A percentile compares a stretch with the other conserved stretches of the same genome.
phyloP scores from a whole-genome alignment of 306 rosid species.

The Vigna nakashimae region DNA sequence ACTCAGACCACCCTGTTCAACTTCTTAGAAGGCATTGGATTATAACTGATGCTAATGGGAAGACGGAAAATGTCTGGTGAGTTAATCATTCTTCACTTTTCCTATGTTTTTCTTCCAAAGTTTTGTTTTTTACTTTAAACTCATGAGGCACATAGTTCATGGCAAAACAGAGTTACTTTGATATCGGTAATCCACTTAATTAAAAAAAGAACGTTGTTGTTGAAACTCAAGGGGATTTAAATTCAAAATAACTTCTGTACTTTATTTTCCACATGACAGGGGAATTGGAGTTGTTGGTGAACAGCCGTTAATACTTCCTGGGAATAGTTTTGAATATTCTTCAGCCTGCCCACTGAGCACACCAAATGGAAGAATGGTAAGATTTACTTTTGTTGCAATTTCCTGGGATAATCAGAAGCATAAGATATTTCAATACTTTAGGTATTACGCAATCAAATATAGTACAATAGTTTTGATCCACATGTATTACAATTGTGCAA shows the following conservation, averaged over 20 bases:
- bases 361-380: constrained; percentile 94
- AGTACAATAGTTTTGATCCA: too few relatives aligned
- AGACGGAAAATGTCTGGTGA: constrained; percentile 84
- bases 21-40: constrained; percentile 98
- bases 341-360: constrained; percentile 96
- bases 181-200: neutral
- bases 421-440: constrained; percentile 8
- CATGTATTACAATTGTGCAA: too few relatives aligned
- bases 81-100: constrained; percentile 44
- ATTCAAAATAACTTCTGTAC: constrained; percentile 29
- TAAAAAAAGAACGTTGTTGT: neutral
- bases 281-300: constrained; percentile 97
- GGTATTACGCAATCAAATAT: constrained; percentile 16
- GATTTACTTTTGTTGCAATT: constrained; percentile 30
- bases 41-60: constrained; percentile 88
- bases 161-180: constrained; percentile 29
- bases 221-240: constrained; percentile 17
- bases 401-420: neutral
- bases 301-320: constrained; percentile 92
- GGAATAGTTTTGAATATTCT: constrained; percentile 88
- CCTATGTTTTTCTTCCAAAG: constrained; percentile 31
- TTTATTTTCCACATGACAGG: constrained; percentile 55
- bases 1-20: constrained; percentile 81
- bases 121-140: constrained; percentile 26
- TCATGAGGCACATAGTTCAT: constrained; percentile 6